Evolutionary conservation across 176 grass and related monocot species (phyloP), one percentile per base, ranked within the genome.

Genomic region (Calamus simplicifolius): DNA sequence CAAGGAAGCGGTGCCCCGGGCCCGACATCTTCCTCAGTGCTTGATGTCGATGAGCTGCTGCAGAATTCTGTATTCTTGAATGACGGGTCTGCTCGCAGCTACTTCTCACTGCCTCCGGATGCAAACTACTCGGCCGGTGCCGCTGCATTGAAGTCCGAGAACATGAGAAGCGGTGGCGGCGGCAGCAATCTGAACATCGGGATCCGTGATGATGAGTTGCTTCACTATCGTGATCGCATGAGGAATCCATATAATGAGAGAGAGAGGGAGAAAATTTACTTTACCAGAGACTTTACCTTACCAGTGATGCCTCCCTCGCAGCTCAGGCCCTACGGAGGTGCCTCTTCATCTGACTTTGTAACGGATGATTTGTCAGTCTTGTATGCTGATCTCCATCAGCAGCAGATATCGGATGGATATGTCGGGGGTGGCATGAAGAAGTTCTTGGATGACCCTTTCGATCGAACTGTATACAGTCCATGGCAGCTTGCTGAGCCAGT

Each of bases 331-430:
- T 69, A 71, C 68, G 77, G 68, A 57, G 83, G 75, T 25, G 59
- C 80, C 62, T 86, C 80, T 50, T 70, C 80, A 81, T 73, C 80
- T 14, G 61, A 61, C 43, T 69, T 69, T 8, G 66, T 58, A n/a
- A 81, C 69, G 59, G 81, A 61, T 50, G 43, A 25, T 18, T 17
- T 64, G 26, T 69, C 78, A 5, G 15, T 56, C 26, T 35, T 69
- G n/a, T 61, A 48, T 12, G 52, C 50, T 58, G 58, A 50, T 60
- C 56, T 50, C 57, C 21, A 14, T 48, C 80, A 67, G 30, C 81
- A 54, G 29, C 81, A 54, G 18, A 54, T 66, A 53, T 68, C 26
- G 8, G 77, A 81, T 27, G 67, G 29, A 25, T 81, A 63, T 4
- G 1, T 4, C 12, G 65, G 62, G 38, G 50, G 85, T 57, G 63